phyloP scores from a whole-genome alignment of 2,329 filamentous ascomycete genomes.

The Monilinia aucupariae region DNA sequence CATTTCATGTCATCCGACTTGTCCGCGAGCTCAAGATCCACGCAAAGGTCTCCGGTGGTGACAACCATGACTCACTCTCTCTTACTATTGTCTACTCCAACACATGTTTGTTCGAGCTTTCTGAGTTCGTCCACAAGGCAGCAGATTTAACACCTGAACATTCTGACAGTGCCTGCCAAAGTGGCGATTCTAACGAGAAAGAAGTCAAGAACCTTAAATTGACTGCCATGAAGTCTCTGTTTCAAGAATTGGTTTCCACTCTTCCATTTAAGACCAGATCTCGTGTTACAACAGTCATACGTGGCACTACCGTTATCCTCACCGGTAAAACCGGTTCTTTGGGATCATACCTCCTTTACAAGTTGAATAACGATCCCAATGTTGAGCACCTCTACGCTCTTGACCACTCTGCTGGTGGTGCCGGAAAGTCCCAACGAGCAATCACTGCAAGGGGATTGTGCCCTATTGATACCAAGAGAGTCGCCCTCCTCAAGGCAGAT shows the following conservation, averaged over 20 bases:
- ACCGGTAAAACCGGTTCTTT: slow-evolving; percentile 46
- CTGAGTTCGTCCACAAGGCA: slow-evolving; percentile 14
- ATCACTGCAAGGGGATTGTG: slow-evolving; percentile 37
- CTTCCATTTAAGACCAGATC: slow-evolving; percentile 12
- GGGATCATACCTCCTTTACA: slow-evolving; percentile 43
- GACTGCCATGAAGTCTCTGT: slow-evolving; percentile 14
- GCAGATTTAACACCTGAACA: slow-evolving; percentile 14
- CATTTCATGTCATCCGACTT: slow-evolving; percentile 20
- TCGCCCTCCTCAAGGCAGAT: slow-evolving; percentile 46
- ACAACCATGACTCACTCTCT: slow-evolving; percentile 10
- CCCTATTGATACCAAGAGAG: slow-evolving; percentile 36
- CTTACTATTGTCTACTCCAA: slow-evolving; percentile 18
- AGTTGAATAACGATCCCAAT: slow-evolving; percentile 33
- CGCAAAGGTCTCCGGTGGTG: slow-evolving; percentile 15
- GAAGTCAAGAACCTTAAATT: slow-evolving; percentile 6
- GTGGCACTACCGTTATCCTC: slow-evolving; percentile 33
- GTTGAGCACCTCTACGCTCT: slow-evolving; percentile 44
- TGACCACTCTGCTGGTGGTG: slow-evolving; percentile 39
- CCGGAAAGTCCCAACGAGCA: slow-evolving; percentile 38
- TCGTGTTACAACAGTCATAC: slow-evolving; percentile 3
- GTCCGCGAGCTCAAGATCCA: slow-evolving; percentile 18
- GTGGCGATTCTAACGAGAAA: slow-evolving; percentile 10
- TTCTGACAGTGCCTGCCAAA: slow-evolving; percentile 18
- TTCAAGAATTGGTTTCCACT: slow-evolving; percentile 16
- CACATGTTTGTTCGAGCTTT: slow-evolving; percentile 17